Base-by-base conservation (phyloP, 805 yeast genomes). In the Lipomyces mesembrius region DNA sequence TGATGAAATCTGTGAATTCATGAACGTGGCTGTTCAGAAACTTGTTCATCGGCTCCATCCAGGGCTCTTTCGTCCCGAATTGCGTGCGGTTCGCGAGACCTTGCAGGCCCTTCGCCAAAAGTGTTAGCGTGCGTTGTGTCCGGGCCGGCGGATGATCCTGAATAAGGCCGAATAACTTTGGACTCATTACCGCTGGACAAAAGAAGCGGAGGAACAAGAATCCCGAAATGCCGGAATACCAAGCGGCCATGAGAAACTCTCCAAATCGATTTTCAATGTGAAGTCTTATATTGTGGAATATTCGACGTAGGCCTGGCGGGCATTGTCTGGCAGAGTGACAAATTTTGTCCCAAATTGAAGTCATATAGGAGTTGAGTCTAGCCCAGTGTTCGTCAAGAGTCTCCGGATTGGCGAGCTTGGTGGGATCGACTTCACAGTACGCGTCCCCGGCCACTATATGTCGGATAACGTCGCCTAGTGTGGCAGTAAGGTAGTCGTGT, bases 171-270 rank as follows among this genome's bases (percentile, higher is more conserved):
- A 92, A 92, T 59, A 93, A 77, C 73, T 91, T 92, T 0, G 99
- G 99, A 74, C 92, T 93, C 74, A 95, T 79, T 35, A 94, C 84
- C 0, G 97, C 97, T 0, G 99, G 98, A 73, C 97, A 92, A 70
- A 92, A 84, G 77, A 88, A 91, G 67, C 97, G 81, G 67, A 94
- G 79, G 75, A 94, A 95, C 12, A 94, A 79, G 73, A 95, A 90
- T 0, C 97, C 92, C 25, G 95, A 85, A 39, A 93, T 79, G 60
- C 96, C 90, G 74, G 92, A 89, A 66, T 89, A 80, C 32, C 69
- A 63, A 0, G 92, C 83, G 12, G 66, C 46, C 8, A 20, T 67
- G 64, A 57, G 63, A 59, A 37, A 62, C 64, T 57, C 75, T 49
- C 65, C 74, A 54, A 68, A 68, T 39, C 61, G 64, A 20, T 62